Percentiles rank a stretch among this genome's conserved stretches.
These are phyloP conservation scores for Cardamine resedifolia DNA, from an alignment of 345 rosid genomes.

Conservation along the genomic window DNA sequence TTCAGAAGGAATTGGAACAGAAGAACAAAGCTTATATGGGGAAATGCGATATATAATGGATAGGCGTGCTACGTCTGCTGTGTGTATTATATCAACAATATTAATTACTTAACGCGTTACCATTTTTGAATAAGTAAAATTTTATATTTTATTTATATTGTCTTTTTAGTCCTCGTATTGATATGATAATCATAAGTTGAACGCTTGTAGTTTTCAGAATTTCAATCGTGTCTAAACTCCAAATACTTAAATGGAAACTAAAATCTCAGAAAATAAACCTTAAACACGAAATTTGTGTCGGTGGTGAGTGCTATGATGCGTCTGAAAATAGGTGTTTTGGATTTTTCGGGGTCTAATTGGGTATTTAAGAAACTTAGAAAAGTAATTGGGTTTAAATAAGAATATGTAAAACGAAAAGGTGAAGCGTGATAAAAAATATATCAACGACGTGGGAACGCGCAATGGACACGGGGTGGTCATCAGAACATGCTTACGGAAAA, in stretches of 20 bases:
- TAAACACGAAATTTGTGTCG: rapidly evolving
- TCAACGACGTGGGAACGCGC: constrained; percentile 35
- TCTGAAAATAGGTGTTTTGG: too few species aligned
- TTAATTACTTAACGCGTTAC: constrained; percentile 33
- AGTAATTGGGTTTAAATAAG: neutral
- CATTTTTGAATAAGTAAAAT: constrained; percentile 24
- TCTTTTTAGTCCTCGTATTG: neutral
- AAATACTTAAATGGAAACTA: neutral
- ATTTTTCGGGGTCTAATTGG: neutral
- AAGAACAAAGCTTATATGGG: neutral
- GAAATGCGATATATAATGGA: constrained; percentile 12
- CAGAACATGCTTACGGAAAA: constrained; percentile 18
- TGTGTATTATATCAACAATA: neutral
- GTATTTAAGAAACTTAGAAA: neutral
- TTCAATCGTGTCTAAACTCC: neutral
- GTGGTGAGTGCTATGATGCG: neutral
- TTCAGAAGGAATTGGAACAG: neutral
- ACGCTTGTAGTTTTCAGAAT: neutral
- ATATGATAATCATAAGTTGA: neutral
- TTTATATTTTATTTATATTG: neutral
- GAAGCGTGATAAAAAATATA: neutral
- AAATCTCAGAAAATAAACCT: neutral
- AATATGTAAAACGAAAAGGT: neutral
- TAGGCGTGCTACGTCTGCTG: constrained; percentile 14
- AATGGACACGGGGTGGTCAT: constrained; percentile 29